Evolutionary conservation across 2,329 filamentous ascomycete genomes (phyloP), one percentile per base, ranked within the genome.

Genomic region (Epichloe coenophiala): DNA sequence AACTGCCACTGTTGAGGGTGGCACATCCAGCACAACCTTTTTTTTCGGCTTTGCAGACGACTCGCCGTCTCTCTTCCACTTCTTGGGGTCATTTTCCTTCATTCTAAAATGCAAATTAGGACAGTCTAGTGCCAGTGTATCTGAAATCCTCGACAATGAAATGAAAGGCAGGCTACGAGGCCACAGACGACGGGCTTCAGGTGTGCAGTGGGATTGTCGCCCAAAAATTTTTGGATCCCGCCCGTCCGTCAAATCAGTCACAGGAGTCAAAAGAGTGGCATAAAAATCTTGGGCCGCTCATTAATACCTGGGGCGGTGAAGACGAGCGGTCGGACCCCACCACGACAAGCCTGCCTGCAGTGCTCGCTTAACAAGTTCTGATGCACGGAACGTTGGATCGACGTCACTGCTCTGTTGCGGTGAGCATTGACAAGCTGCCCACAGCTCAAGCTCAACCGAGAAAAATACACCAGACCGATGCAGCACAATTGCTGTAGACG

Each of bases 11-110:
- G 63, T 67, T 23, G 66, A 55, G 45, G 66, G 58, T 15, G 65
- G 55, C n/a, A 65, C 61, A 57, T 74, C 67, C 40, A 76, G 65
- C 45, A 69, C 67, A n/a, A 75, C 71, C 63, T 78, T 79, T 72
- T 80, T 80, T 55, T 74, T 73, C 23, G 69, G 64, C 51, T 70
- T 71, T 2, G 64, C 61, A 2, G 62, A 59, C 39, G 64, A 60
- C 11, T 72, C 70, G 38, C 67, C 67, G 17, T 67, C 66, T 54
- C 74, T 69, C 65, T 81, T 81, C 51, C 77, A 69, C 64, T 81
- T 81, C 60, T 74, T 75, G 51, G 60, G 64, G 53, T 62, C 68
- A 39, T 60, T 52, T 45, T 68, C 64, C 35, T 64, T 64, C 71
- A 73, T 74, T 38, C 23, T 51, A 23, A 40, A 33, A 7, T 13